Evolutionary conservation across 257 asterid genomes (phyloP), one percentile per base, ranked within the genome.

Genomic region (Solanum stenotomum): DNA sequence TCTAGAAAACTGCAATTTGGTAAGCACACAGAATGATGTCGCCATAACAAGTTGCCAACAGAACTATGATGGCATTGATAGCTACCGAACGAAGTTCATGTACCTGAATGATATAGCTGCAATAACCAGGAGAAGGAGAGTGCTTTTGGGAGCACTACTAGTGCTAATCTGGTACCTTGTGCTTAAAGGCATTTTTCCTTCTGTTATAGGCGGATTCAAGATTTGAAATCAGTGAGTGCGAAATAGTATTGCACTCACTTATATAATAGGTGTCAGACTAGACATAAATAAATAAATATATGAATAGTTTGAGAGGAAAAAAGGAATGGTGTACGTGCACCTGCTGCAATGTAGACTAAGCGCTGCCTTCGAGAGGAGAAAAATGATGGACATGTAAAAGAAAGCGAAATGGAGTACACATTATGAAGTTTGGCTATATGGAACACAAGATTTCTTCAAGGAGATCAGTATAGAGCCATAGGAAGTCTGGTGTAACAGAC

Each of bases 121-220:
- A 16, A 83, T 76, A 65, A 85, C 91, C 38, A 88, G 70, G 14
- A 83, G 83, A 59, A 56, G 90, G 90, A 91, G 70, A 31, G 44
- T 90, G 84, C 74, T 90, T 37, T 59, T 89, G 8, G 90, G 89
- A 75, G 56, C 70, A 38, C 29, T 91, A 38, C 87, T 89, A 29
- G 89, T 63, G 67, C 18, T 93, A 31, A 70, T 91, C 6, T 91
- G 94, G 40, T 86, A 89, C 88, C 89, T 71, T 90, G 31, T 90
- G 93, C 90, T 94, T 93, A 46, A 27, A 81, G 0, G 67, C 68
- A 27, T 27, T 27, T 18, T 81, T 49, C 29, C 42, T 25, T 42
- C n/a, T 34, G 5, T 4, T 3, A 44, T 79, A 25, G 34, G 18
- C 5, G 18, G 1, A 44, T 79, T 79, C 85, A 46, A 27, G 2